phyloP scores from a whole-genome alignment of 768 basidiomycete species.

The Mycena sanguinolenta region DNA sequence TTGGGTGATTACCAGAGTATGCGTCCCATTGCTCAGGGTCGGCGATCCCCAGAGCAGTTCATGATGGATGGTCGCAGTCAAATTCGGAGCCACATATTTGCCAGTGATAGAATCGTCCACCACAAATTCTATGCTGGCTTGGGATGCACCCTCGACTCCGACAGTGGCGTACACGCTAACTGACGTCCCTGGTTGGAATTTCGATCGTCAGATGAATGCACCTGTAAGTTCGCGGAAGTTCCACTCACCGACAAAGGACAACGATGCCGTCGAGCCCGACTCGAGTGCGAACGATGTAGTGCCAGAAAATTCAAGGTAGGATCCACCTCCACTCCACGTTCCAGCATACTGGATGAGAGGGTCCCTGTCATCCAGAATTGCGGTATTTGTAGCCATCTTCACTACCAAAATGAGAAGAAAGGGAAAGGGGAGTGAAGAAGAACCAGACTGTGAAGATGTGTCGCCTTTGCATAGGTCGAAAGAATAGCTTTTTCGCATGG shows the following conservation, averaged over 20 bases:
- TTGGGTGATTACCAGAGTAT: constrained; percentile 7
- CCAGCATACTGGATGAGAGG: constrained; percentile 2
- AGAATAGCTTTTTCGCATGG: too few species aligned
- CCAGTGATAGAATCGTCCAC: constrained; percentile 4
- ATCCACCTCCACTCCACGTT: background rate
- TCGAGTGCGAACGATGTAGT: background rate
- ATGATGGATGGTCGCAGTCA: background rate
- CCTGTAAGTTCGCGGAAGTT: background rate
- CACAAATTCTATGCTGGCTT: constrained; percentile 2
- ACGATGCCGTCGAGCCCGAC: constrained; percentile 4
- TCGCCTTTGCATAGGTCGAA: too few species aligned
- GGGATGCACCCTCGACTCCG: background rate
- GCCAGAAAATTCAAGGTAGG: background rate
- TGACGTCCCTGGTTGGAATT: constrained; percentile 2
- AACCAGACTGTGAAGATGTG: too few species aligned
- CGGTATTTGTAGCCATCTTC: background rate
- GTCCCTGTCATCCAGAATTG: background rate
- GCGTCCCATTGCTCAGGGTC: background rate
- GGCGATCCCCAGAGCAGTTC: background rate
- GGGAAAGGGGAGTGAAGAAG: background rate
- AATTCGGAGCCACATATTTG: background rate
- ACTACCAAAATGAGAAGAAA: background rate
- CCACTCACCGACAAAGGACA: constrained; percentile 4
- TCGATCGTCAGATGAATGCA: background rate
- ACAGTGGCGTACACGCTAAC: constrained; percentile 1